Percentiles rank a stretch among this genome's conserved stretches.
Conservation (phyloP, 2,329 filamentous ascomycete species). For the Ascochyta koolunga region DNA sequence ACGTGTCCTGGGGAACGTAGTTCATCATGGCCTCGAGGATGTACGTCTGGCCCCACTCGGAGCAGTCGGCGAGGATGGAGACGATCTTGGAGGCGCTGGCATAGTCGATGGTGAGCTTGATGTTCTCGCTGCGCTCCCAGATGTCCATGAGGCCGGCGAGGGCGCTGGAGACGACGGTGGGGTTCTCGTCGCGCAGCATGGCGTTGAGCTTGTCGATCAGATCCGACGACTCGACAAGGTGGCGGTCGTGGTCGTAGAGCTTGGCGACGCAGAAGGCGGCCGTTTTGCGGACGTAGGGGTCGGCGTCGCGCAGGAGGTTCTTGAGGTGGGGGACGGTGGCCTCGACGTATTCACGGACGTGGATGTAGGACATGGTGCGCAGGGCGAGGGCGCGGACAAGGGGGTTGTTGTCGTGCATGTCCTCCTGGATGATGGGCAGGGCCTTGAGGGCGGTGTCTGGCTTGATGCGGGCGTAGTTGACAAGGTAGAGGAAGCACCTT, state of each 20-base stretch:
- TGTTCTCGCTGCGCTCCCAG: conserved; percentile 96
- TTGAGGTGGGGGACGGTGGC: conserved; percentile 86
- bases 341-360: conserved; percentile 94
- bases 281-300: conserved; percentile 97
- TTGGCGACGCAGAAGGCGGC: conserved; percentile 96
- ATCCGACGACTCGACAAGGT: conserved; percentile 87
- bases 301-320: conserved; percentile 78
- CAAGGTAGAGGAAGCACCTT: conserved; percentile 98
- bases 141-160: conserved; percentile 93
- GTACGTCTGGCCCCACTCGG: conserved; percentile 99
- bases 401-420: conserved; percentile 92
- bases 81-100: conserved; percentile 97
- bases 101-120: conserved; percentile 98
- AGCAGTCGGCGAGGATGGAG: conserved; percentile 93
- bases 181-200: conserved; percentile 93
- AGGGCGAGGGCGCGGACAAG: conserved; percentile 89
- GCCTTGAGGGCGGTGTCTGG: conserved; percentile 94
- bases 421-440: conserved; percentile 84
- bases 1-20: conserved; percentile 89
- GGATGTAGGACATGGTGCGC: conserved; percentile 95
- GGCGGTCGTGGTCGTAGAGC: conserved; percentile 93
- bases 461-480: conserved; percentile 95
- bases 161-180: conserved; percentile 94
- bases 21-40: conserved; percentile 98
- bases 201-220: conserved; percentile 89